Percentiles rank a stretch among this genome's conserved stretches.
phyloP scores from a whole-genome alignment of 805 yeast genomes.

The Myxozyma mucilagina region DNA sequence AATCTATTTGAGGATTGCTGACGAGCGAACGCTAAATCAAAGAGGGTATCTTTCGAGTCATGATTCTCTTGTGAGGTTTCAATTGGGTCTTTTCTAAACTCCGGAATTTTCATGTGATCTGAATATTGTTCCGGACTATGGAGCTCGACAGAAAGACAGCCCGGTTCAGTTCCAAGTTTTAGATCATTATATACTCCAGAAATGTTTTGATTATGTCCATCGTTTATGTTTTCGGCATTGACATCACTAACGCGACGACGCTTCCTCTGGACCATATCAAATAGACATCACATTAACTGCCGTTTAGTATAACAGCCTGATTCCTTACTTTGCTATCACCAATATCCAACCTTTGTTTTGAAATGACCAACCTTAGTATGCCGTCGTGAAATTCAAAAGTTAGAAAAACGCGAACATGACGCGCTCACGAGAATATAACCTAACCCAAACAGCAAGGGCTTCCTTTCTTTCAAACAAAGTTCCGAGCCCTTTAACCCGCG shows the following conservation, averaged over 20 bases:
- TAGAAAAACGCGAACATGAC: not conserved
- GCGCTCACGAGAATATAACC: not conserved
- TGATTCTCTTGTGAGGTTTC: not conserved
- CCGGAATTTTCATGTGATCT: no score
- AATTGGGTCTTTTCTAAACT: no score
- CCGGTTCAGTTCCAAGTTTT: no score
- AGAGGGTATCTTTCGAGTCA: not conserved
- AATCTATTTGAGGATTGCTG: constrained; percentile 28
- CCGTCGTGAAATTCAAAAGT: no score
- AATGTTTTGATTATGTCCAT: no score
- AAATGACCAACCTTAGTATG: no score
- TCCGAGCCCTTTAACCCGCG: no score
- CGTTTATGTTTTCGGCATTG: not conserved
- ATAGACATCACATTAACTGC: not conserved
- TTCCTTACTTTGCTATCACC: no score
- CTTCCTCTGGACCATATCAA: not conserved
- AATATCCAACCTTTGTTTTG: no score
- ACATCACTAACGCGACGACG: not conserved
- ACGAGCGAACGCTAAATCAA: constrained; percentile 19
- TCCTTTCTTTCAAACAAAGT: no score
- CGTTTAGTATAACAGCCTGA: not conserved
- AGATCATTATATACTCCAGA: not conserved
- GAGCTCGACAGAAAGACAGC: no score
- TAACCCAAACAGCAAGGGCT: not conserved
- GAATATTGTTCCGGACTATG: no score